Conservation (phyloP, 441 rosid species). For the Euphorbia celastroides region DNA sequence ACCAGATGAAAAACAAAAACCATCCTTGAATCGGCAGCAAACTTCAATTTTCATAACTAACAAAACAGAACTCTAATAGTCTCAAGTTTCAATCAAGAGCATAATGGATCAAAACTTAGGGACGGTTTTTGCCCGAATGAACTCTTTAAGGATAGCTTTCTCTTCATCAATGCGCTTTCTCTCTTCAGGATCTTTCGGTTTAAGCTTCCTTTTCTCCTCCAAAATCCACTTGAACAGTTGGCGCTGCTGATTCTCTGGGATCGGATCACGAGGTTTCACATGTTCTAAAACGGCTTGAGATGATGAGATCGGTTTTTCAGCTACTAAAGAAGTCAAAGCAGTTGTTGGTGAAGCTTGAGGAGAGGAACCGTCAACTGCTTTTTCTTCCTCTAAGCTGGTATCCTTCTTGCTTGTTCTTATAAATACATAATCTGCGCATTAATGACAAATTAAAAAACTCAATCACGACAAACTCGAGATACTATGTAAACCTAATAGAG, state of each 20-base stretch:
- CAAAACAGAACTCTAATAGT: background rate
- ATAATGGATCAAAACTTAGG: slow-evolving; percentile 33
- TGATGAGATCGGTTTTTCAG: slow-evolving; percentile 28
- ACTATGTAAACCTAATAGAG: no score
- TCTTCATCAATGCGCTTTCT: slow-evolving; percentile 77
- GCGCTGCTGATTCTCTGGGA: slow-evolving; percentile 66
- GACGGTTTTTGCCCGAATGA: slow-evolving; percentile 60
- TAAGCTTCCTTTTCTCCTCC: slow-evolving; percentile 88
- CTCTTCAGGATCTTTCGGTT: slow-evolving; percentile 58
- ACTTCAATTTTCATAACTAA: slow-evolving; percentile 1
- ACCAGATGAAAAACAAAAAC: background rate
- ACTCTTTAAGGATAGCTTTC: slow-evolving; percentile 82
- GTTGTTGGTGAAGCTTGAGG: slow-evolving; percentile 24
- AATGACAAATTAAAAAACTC: background rate
- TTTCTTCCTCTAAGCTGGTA: slow-evolving; percentile 35
- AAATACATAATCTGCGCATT: slow-evolving; percentile 61
- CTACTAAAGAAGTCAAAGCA: slow-evolving; percentile 22
- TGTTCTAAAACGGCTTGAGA: slow-evolving; percentile 30
- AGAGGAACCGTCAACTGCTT: slow-evolving; percentile 15
- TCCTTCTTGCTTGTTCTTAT: slow-evolving; percentile 68
- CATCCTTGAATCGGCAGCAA: background rate
- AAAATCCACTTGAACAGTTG: slow-evolving; percentile 83
- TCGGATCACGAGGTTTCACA: slow-evolving; percentile 43
- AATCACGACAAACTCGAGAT: no score
- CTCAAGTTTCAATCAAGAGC: background rate